Percentiles rank a stretch among this genome's conserved stretches.
Conservation (phyloP, 495 filamentous ascomycete genomes). For the Recurvomyces mirabilis region DNA sequence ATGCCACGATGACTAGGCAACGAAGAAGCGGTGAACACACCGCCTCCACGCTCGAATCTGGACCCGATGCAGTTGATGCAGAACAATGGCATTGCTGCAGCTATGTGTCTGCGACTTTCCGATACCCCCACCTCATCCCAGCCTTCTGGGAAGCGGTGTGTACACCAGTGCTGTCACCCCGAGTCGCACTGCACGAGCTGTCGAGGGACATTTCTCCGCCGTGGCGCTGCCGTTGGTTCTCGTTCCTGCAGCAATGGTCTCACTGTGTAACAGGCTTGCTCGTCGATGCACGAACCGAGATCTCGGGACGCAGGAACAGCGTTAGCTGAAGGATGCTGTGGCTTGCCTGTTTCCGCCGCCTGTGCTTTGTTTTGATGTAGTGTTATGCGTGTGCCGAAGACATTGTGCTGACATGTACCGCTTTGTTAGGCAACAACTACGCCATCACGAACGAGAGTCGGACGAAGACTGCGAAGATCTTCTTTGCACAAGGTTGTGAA, state of each 20-base stretch:
- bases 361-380: too few species aligned
- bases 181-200: conserved; percentile 12
- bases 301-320: too few species aligned
- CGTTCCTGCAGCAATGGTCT: background rate
- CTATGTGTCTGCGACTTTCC: too few species aligned
- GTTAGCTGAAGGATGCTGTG: too few species aligned
- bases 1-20: too few species aligned
- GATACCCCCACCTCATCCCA: background rate
- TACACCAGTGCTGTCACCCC: conserved; percentile 12
- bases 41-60: too few species aligned
- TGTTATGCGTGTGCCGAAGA: too few species aligned
- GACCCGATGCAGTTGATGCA: too few species aligned
- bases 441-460: conserved; percentile 24
- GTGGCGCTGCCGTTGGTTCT: background rate
- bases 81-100: background rate
- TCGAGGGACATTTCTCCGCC: conserved; percentile 1
- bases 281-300: too few species aligned
- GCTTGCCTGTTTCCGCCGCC: background rate
- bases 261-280: too few species aligned
- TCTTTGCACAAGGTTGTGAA: conserved; percentile 30
- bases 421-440: conserved; percentile 26
- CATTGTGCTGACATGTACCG: background rate
- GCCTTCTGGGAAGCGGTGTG: conserved; percentile 2
- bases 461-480: conserved; percentile 23
- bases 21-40: background rate